Percentiles rank a stretch among this genome's conserved stretches.
Conservation (phyloP, 495 filamentous ascomycete species). For the Hyphodiscus hymeniophilus region DNA sequence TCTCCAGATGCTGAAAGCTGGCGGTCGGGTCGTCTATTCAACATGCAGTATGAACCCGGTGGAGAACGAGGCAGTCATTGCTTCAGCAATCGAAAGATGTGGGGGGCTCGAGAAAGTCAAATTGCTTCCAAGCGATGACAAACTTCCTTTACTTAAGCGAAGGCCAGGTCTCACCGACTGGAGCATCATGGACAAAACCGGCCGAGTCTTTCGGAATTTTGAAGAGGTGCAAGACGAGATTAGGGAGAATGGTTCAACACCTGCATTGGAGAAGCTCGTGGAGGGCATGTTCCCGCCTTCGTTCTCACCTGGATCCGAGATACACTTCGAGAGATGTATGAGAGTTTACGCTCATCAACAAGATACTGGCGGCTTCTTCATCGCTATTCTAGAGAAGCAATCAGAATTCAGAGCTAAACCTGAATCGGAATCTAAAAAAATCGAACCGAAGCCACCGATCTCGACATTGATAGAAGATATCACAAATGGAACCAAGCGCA, state of each 20-base stretch:
- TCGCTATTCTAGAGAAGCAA: conserved; percentile 86
- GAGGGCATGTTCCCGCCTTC: conserved; percentile 79
- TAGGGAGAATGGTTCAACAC: conserved; percentile 43
- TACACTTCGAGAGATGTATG: conserved; percentile 87
- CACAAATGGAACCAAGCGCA: conserved; percentile 30
- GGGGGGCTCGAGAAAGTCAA: conserved; percentile 75
- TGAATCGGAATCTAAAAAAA: conserved; percentile 54
- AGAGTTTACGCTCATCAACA: conserved; percentile 90
- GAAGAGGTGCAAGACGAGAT: conserved; percentile 62
- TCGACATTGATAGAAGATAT: conserved; percentile 45
- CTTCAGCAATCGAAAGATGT: conserved; percentile 78
- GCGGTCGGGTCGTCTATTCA: conserved; percentile 90
- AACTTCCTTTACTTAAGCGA: conserved; percentile 69
- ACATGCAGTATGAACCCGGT: conserved; percentile 98
- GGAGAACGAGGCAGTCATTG: conserved; percentile 92
- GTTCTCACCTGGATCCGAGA: conserved; percentile 37
- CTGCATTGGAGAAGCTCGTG: conserved; percentile 49
- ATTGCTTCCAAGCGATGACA: conserved; percentile 71
- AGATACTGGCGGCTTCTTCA: conserved; percentile 96
- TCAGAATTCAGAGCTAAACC: conserved; percentile 78
- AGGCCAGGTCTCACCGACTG: conserved; percentile 63
- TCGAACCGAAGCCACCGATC: conserved; percentile 17
- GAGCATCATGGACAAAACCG: conserved; percentile 82
- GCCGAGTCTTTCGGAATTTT: conserved; percentile 67
- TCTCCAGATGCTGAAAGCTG: conserved; percentile 92